Evolutionary conservation across 108 stramenopile genomes (phyloP).

Genomic region (Aurantiochytrium sp.): DNA sequence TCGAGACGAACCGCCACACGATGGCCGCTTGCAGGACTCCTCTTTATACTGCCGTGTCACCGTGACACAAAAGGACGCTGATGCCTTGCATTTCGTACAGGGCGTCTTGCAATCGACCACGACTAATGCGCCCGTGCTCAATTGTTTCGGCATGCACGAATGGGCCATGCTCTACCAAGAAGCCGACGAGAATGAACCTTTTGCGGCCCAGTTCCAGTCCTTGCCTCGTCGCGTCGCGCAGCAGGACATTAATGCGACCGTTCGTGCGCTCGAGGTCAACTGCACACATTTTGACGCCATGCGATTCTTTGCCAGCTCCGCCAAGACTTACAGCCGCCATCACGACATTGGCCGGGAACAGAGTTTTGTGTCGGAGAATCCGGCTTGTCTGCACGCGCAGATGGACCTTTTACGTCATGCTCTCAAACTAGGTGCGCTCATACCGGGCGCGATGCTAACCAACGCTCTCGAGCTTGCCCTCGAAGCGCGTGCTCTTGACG

Average conservation of each 20-base stretch:
- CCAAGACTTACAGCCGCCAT: not conserved
- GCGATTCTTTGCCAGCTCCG: not conserved
- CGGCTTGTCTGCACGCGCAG: not conserved
- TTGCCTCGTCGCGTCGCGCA: not conserved
- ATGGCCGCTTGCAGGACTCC: no score
- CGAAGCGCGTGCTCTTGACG: not conserved
- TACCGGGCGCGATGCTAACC: not conserved
- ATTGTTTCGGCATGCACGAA: not conserved
- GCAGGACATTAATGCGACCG: not conserved
- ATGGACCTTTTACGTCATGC: not conserved
- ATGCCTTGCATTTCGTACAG: not conserved
- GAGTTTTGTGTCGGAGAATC: not conserved
- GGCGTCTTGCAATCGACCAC: not conserved
- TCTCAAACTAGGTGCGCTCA: not conserved
- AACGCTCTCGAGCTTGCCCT: not conserved
- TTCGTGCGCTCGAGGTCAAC: not conserved
- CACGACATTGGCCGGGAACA: not conserved
- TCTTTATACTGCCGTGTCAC: no score
- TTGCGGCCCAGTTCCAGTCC: not conserved
- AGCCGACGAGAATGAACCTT: not conserved
- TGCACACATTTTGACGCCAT: not conserved
- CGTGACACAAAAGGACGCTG: not conserved
- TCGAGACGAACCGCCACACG: no score
- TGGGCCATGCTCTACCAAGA: slow-evolving; percentile 11
- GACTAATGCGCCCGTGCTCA: not conserved